Percentiles rank a stretch among this genome's conserved stretches.
These are phyloP conservation scores for Acanthamoeba quina DNA, from an alignment of 208 protist genomes.

Conservation along the genomic window DNA sequence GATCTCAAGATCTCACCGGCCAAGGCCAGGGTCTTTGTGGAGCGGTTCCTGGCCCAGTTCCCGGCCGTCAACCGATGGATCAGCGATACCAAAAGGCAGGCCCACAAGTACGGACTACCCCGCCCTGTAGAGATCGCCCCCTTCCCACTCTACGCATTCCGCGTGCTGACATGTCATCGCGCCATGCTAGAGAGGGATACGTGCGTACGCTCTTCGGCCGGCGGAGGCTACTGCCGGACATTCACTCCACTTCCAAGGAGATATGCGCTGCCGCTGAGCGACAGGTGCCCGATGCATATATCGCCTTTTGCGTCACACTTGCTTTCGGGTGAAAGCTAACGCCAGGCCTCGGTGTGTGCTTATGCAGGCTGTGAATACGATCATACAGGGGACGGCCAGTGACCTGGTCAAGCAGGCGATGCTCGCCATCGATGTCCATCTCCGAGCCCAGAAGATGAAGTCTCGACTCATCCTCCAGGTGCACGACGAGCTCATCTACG, in stretches of 20 bases:
- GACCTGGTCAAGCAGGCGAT: slow-evolving; percentile 69
- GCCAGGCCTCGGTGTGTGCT: too few relatives aligned
- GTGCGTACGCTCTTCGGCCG: slow-evolving; percentile 58
- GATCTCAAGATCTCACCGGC: slow-evolving; percentile 15
- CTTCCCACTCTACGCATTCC: too few relatives aligned
- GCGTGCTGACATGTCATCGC: not conserved
- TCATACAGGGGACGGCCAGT: slow-evolving; percentile 69
- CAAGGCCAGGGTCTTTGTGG: slow-evolving; percentile 17
- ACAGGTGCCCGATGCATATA: not conserved
- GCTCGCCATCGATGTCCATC: not conserved
- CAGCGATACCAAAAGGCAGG: slow-evolving; percentile 11
- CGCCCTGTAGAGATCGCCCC: not conserved
- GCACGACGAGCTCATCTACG: slow-evolving; percentile 71
- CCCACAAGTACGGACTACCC: not conserved
- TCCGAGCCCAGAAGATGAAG: not conserved
- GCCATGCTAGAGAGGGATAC: not conserved
- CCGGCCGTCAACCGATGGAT: slow-evolving; percentile 13
- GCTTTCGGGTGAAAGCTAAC: too few relatives aligned
- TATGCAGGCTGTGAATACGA: slow-evolving; percentile 37
- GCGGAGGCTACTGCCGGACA: slow-evolving; percentile 16
- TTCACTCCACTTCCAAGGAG: not conserved
- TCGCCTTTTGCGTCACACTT: too few relatives aligned
- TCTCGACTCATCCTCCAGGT: slow-evolving; percentile 53
- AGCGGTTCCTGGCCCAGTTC: slow-evolving; percentile 40
- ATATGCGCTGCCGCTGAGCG: slow-evolving; percentile 16